Base-by-base conservation (phyloP, 2,329 filamentous ascomycete genomes). In the Pseudopithomyces maydicus region DNA sequence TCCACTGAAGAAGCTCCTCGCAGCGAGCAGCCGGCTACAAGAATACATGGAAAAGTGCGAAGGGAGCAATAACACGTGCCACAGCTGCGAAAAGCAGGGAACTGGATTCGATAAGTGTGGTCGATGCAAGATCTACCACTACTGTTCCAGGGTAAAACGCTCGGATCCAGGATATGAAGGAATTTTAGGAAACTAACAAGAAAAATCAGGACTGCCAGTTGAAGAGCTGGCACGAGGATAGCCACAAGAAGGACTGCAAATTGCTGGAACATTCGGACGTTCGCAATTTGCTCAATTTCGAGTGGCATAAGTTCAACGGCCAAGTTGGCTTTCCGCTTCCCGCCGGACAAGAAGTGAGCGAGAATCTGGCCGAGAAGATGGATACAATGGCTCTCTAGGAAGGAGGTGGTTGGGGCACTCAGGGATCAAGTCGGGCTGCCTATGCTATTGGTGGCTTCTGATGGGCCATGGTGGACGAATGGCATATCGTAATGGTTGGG, bases 121-220 rank as follows among this genome's bases (percentile, higher is more conserved):
- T 4, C 46, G 46, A 35, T 61, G 58, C 49, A 47, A 35, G 15
- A 43, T 53, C 19, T 58, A 56, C 48, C 56, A 55, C 52, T 61
- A 61, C 52, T 61, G 56, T 39, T 35, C 54, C 41, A 58, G 20
- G 15, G 56, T 61, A 58, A 23, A 17, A 15, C 19, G 1, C 17
- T n/a, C 4, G 14, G 1, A 41, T 26, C 1, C 35, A 7, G 35
- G 8, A 2, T 11, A n/a, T n/a, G 8, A 29, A 6, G 20, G n/a
- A 10, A 10, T 29, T 2, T 17, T 6, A 5, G 22, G 26, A 10
- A 12, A 7, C 29, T 50, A 2, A 23, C 17, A 11, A 6, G n/a
- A n/a, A n/a, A n/a, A 23, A 26, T 41, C 17, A 50, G 47, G 20
- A 5, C 19, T 50, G 47, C 23, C 47, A 50, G 15, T n/a, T 29